These are phyloP conservation scores for Circinella minor DNA, from an alignment of 371 early-diverging fungal genomes.

Conservation along the genomic window DNA sequence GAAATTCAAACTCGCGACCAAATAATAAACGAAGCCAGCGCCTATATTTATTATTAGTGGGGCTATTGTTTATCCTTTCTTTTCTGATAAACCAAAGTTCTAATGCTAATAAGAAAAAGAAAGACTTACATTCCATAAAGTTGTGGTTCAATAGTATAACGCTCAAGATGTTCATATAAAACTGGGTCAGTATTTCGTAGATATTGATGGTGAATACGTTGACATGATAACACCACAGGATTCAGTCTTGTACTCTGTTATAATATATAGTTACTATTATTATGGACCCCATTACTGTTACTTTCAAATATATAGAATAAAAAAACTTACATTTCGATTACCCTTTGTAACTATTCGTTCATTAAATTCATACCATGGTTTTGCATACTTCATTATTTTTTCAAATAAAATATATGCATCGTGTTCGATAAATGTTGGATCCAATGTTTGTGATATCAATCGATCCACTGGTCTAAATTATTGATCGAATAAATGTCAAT, in stretches of 20 bases:
- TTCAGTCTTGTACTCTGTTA: constrained; percentile 45
- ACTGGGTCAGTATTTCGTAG: constrained; percentile 72
- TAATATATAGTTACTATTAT: no score
- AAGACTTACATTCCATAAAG: constrained; percentile 84
- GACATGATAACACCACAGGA: constrained; percentile 78
- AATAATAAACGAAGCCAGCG: constrained; percentile 95
- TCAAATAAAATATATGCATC: constrained; percentile 85
- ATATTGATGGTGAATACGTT: constrained; percentile 73
- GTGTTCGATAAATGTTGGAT: constrained; percentile 74
- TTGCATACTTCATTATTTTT: constrained; percentile 80
- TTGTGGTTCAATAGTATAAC: constrained; percentile 89
- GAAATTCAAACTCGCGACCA: constrained; percentile 84
- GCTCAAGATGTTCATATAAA: constrained; percentile 71
- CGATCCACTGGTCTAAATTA: constrained; percentile 34
- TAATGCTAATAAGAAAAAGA: no score
- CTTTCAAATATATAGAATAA: no score
- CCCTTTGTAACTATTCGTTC: constrained; percentile 38
- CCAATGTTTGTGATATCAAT: constrained; percentile 40
- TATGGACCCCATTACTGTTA: no score
- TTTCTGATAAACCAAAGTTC: no score
- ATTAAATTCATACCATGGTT: constrained; percentile 85
- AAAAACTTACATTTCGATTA: background rate
- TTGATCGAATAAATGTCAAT: background rate
- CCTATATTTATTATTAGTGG: constrained; percentile 34
- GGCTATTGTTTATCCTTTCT: no score